Base-by-base conservation (phyloP, 2,329 filamentous ascomycete genomes). In the Neoscytalidium dimidiatum region DNA sequence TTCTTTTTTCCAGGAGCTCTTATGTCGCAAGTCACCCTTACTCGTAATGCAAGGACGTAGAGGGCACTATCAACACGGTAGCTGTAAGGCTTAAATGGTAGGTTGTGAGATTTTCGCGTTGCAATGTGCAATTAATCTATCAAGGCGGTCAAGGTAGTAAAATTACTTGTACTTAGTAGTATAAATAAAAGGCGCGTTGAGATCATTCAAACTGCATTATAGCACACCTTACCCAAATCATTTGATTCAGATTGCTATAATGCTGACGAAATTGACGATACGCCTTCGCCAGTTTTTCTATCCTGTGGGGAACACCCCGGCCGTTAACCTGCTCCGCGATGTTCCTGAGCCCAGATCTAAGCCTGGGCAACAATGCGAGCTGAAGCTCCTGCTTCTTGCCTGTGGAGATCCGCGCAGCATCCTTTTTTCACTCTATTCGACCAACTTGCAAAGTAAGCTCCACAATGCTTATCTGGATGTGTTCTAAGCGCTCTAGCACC, bases 321-420 rank as follows among this genome's bases (percentile, higher is more conserved):
- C 85, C 4, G 74, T 80, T 9, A 82, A 78, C 67, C 72, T 87
- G 19, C 80, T 80, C 0, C 75, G 79, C 58, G 73, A 77, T 33
- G 67, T 86, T 2, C 23, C 38, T 44, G 14, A 41, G 13, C n/a
- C 23, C 52, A 13, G 9, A 2, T 28, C n/a, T 57, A 26, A 43
- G 17, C 17, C 31, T 41, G 6, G 8, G 26, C 38, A 46, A 26
- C 46, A 26, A 8, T 28, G 23, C 11, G 46, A 9, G 7, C 28
- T 33, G 73, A 80, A 52, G 72, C 21, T 87, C 4, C 76, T 88
- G 19, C 77, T 83, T 1, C 77, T 88, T 3, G 84, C 82, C 4
- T 86, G 83, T 62, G 84, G 84, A 17, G 86, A 88, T 73, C 74
- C 82, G 44, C 80, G 85, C n/a, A 83, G 85, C 66, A 79, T 88